Percentiles rank a stretch among this genome's conserved stretches.
Evolutionary conservation across 106 monocot genomes (phyloP).

Genomic region (Chionographis japonica): DNA sequence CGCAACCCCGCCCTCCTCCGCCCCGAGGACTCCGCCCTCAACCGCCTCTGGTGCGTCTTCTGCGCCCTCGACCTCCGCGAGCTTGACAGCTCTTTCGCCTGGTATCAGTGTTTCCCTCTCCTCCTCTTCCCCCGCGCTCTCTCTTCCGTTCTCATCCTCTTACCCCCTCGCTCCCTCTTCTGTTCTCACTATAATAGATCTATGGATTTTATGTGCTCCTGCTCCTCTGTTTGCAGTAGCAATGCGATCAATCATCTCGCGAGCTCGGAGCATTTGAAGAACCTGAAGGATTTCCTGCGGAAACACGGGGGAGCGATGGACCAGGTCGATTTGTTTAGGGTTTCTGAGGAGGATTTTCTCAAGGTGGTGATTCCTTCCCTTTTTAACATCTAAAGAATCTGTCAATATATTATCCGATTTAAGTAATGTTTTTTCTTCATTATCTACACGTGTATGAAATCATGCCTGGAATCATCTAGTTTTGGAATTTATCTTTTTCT

Average conservation of each 20-base stretch:
- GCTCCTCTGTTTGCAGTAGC: slow-evolving; percentile 22
- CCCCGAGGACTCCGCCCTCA: slow-evolving; percentile 23
- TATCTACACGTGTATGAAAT: no score
- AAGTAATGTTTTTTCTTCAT: no score
- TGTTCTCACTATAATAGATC: no score
- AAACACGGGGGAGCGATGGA: slow-evolving; percentile 72
- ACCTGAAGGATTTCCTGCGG: slow-evolving; percentile 65
- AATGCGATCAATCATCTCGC: slow-evolving; percentile 69
- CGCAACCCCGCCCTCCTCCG: slow-evolving; percentile 36
- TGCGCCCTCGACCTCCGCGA: slow-evolving; percentile 55
- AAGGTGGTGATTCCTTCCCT: slow-evolving; percentile 40
- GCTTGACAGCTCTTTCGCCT: slow-evolving; percentile 38
- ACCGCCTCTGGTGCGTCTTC: slow-evolving; percentile 81
- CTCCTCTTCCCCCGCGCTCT: no score
- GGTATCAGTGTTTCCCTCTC: slow-evolving; percentile 26
- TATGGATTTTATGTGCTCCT: no score
- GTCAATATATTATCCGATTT: background rate
- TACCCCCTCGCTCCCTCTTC: no score
- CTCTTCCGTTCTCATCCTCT: no score
- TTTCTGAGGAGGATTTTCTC: slow-evolving; percentile 54
- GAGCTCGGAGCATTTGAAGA: slow-evolving; percentile 55
- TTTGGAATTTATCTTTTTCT: no score
- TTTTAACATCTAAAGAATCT: background rate
- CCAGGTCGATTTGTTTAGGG: slow-evolving; percentile 44
- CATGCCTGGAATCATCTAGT: no score